Conservation (phyloP, 2,329 filamentous ascomycete genomes). For the Cladophialophora bantiana region DNA sequence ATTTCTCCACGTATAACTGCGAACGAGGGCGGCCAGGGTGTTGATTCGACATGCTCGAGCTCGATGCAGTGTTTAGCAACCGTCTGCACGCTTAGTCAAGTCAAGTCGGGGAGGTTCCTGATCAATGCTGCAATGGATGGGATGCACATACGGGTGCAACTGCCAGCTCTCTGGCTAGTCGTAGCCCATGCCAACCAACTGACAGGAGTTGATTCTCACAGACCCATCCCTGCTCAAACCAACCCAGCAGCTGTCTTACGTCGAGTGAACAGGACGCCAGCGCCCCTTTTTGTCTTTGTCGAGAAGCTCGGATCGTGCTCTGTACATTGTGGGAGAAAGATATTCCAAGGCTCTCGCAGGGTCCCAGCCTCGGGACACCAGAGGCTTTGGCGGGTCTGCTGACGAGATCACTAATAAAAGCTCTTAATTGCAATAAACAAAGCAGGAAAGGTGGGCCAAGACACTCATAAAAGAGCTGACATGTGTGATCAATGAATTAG, state of each 20-base stretch:
- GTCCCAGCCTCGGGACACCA: too few relatives aligned
- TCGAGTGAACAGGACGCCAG: too few relatives aligned
- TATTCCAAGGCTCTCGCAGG: too few relatives aligned
- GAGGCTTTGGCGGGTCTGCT: neutral
- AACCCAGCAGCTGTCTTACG: too few relatives aligned
- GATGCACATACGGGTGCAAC: too few relatives aligned
- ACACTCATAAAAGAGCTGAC: neutral
- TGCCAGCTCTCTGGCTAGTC: too few relatives aligned
- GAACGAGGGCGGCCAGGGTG: neutral
- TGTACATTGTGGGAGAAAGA: too few relatives aligned
- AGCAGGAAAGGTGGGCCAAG: neutral
- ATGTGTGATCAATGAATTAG: neutral
- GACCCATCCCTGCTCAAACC: too few relatives aligned
- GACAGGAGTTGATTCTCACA: too few relatives aligned
- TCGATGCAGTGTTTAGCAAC: neutral
- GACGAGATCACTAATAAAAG: neutral
- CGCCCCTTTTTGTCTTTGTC: too few relatives aligned
- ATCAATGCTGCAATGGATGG: neutral
- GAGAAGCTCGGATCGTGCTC: too few relatives aligned
- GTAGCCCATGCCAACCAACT: too few relatives aligned
- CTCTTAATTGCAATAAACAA: neutral
- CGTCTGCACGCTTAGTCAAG: neutral
- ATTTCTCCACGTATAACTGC: conserved; percentile 2
- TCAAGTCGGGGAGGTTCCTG: neutral
- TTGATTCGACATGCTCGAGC: neutral